Conservation (phyloP, 192 early-diverging fungal species). For the Coemansia furcata region DNA sequence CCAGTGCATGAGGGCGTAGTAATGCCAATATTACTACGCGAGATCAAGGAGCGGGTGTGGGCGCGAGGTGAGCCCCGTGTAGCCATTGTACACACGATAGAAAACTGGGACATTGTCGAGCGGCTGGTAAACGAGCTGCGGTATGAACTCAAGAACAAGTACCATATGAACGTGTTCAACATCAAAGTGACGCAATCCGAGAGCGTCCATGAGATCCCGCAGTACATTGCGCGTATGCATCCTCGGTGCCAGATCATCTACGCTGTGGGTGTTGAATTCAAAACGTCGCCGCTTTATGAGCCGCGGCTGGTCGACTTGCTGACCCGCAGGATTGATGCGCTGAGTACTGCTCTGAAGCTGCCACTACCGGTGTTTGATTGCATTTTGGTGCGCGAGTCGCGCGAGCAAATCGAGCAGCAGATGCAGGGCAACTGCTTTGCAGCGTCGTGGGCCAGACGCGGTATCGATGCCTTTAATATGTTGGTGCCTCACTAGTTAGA, state of each 20-base stretch:
- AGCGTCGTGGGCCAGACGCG: conserved; percentile 35
- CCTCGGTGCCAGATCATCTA: conserved; percentile 40
- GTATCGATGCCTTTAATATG: conserved; percentile 32
- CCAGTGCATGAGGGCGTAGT: neutral
- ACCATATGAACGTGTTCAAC: conserved; percentile 31
- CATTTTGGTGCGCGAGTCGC: conserved; percentile 29
- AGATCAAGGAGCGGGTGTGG: conserved; percentile 19
- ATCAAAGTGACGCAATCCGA: conserved; percentile 36
- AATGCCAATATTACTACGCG: conserved; percentile 19
- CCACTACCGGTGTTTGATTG: conserved; percentile 40
- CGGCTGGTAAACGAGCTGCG: conserved; percentile 43
- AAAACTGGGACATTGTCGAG: conserved; percentile 35
- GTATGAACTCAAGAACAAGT: conserved; percentile 36
- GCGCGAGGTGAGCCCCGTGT: conserved; percentile 12
- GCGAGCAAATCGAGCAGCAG: conserved; percentile 8
- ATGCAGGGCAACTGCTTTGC: conserved; percentile 2
- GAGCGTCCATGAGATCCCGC: conserved; percentile 36
- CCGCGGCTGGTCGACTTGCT: conserved; percentile 22
- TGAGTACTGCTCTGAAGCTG: neutral
- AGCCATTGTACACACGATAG: conserved; percentile 32
- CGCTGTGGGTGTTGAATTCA: conserved; percentile 37
- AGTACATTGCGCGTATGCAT: conserved; percentile 22
- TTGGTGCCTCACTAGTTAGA: neutral
- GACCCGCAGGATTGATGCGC: conserved; percentile 13
- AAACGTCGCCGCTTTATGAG: conserved; percentile 16